A percentile compares a stretch with the other conserved stretches of the same genome.
phyloP scores from a whole-genome alignment of 2,329 filamentous ascomycete genomes.

The Fusarium floridanum region DNA sequence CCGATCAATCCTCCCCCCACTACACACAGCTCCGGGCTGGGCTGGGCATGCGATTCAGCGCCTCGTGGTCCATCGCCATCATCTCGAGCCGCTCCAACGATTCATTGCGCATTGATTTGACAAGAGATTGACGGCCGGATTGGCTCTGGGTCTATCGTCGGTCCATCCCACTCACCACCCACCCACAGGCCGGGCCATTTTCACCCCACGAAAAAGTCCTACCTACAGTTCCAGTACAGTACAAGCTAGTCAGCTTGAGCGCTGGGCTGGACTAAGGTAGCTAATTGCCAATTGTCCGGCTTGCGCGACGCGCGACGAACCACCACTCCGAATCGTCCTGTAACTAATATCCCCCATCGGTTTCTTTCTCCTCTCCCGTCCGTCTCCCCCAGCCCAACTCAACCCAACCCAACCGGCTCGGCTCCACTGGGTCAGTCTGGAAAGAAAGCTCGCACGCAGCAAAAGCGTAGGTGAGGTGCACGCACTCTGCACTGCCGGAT shows the following conservation, averaged over 20 bases:
- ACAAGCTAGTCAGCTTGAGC: constrained; percentile 1
- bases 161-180: constrained; percentile 8
- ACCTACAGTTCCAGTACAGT: not conserved
- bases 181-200: not conserved
- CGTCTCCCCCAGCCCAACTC: constrained; percentile 18
- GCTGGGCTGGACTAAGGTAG: not conserved
- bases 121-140: constrained; percentile 11
- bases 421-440: constrained; percentile 31
- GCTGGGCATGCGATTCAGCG: constrained; percentile 27
- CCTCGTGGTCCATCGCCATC: constrained; percentile 15
- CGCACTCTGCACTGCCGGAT: constrained; percentile 25
- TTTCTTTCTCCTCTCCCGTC: not conserved
- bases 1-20: constrained; percentile 43
- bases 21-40: constrained; percentile 19
- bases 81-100: constrained; percentile 14
- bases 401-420: constrained; percentile 33
- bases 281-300: constrained; percentile 5
- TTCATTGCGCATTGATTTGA: constrained; percentile 10
- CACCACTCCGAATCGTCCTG: constrained; percentile 12
- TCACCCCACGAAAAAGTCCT: constrained; percentile 11
- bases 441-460: constrained; percentile 26
- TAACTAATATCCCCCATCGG: constrained; percentile 25
- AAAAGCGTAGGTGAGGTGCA: not conserved
- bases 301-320: constrained; percentile 23
- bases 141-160: not conserved